Conservation (phyloP, 495 filamentous ascomycete genomes). For the Pyrenula aspistea region DNA sequence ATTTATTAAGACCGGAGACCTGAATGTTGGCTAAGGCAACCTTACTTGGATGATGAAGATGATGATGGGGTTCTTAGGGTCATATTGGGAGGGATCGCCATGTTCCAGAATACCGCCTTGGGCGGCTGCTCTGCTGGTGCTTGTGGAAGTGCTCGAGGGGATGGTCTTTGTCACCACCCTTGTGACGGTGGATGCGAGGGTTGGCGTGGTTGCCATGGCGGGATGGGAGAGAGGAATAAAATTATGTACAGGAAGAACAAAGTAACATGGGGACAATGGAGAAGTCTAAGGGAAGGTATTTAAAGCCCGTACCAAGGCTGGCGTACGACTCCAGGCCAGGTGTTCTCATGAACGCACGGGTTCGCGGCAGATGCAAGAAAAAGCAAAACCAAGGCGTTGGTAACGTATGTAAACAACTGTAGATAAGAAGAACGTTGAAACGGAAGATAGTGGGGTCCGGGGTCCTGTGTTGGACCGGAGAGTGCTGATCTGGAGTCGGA, state of each 20-base stretch:
- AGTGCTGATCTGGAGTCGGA: background rate
- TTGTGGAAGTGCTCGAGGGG: conserved; percentile 11
- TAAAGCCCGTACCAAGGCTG: background rate
- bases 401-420: background rate
- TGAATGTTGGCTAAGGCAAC: background rate
- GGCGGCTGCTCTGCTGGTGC: conserved; percentile 22
- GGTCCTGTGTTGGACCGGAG: background rate
- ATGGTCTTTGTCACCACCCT: background rate
- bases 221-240: background rate
- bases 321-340: background rate
- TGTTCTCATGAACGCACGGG: background rate
- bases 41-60: conserved; percentile 89
- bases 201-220: background rate
- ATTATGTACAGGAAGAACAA: background rate
- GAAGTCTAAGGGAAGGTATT: background rate
- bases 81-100: conserved; percentile 57
- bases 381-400: background rate
- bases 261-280: background rate
- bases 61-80: conserved; percentile 72
- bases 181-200: background rate
- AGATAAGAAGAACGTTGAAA: background rate
- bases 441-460: background rate
- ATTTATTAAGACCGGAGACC: no score
- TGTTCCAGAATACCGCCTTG: conserved; percentile 70
- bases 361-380: background rate